Base-by-base conservation (phyloP, 805 yeast species). In the Wickerhamiella sergipiensis region DNA sequence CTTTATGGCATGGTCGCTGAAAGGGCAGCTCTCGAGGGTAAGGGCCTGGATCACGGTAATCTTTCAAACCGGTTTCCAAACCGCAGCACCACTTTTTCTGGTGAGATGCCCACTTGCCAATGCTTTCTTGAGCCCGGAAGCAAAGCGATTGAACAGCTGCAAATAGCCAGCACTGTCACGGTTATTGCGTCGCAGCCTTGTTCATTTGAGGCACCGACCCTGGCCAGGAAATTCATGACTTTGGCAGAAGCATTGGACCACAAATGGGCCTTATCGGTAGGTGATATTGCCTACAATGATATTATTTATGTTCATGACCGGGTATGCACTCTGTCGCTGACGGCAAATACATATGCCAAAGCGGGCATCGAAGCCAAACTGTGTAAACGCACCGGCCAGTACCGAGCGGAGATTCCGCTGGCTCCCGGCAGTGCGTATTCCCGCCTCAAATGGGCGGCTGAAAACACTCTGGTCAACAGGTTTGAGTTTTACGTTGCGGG, bases 281-380 rank as follows among this genome's bases (percentile, higher is more conserved):
- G 33, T 12, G 17, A 22, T 43, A 12, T 23, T 5, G 24, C 18
- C 19, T 33, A 43, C 15, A n/a, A 47, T 8, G 55, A 49, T 38
- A 17, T 45, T 8, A 12, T 53, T 45, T 45, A 43, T 5, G 42
- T 55, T 2, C 45, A 26, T 12, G 29, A 47, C 21, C 46, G 45
- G 12, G 42, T 38, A 31, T 17, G 52, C 10, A 36, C 24, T 48
- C 22, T 54, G 18, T 39, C 47, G 4, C 46, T 56, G 23, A 31
- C 53, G 1, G 48, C 56, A 2, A 54, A 51, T 17, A 56, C 52
- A 29, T 56, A 42, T 29, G 26, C 44, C 24, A 23, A 39, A 6
- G 54, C 53, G 9, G 59, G 59, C 21, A 50, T 56, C 19, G 56
- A 53, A 36, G 55, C 47, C 9, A 45, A 43, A n/a, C 29, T 22